A percentile compares a stretch with the other conserved stretches of the same genome.
Evolutionary conservation across 78 protist genomes (phyloP).

Genomic region (Dictyostelium citrinum): DNA sequence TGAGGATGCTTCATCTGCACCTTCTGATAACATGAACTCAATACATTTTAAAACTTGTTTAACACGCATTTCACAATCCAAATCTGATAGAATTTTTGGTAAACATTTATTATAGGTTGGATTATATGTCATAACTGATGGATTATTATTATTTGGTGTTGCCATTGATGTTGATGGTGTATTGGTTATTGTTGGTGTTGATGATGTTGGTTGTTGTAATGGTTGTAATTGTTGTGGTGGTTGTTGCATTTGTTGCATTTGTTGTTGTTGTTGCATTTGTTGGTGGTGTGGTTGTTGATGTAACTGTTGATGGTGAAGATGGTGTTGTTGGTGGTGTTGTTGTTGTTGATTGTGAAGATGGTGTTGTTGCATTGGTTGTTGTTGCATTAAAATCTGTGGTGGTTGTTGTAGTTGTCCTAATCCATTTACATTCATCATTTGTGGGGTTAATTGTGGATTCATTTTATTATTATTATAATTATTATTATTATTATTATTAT

Average conservation of each 20-base stretch:
- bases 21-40: slow-evolving; percentile 59
- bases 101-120: slow-evolving; percentile 70
- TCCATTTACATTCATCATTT: background rate
- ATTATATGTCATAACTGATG: slow-evolving; percentile 68
- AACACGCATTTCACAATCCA: slow-evolving; percentile 71
- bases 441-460: background rate
- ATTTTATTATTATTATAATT: background rate
- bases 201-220: background rate
- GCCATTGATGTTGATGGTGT: background rate
- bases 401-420: background rate
- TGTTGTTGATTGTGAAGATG: background rate
- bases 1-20: slow-evolving; percentile 13
- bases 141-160: slow-evolving; percentile 11
- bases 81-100: slow-evolving; percentile 57
- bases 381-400: background rate
- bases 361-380: background rate
- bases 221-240: background rate
- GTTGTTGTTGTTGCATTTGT: background rate
- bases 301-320: background rate
- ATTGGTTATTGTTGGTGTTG: background rate
- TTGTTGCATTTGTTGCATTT: background rate
- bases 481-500: too few species aligned
- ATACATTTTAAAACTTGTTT: slow-evolving; percentile 62
- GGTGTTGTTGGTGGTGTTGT: background rate
- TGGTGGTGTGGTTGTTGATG: background rate